Evolutionary conservation across 768 basidiomycete species (phyloP), one percentile per base, ranked within the genome.

Genomic region (Agrocybe praecox): DNA sequence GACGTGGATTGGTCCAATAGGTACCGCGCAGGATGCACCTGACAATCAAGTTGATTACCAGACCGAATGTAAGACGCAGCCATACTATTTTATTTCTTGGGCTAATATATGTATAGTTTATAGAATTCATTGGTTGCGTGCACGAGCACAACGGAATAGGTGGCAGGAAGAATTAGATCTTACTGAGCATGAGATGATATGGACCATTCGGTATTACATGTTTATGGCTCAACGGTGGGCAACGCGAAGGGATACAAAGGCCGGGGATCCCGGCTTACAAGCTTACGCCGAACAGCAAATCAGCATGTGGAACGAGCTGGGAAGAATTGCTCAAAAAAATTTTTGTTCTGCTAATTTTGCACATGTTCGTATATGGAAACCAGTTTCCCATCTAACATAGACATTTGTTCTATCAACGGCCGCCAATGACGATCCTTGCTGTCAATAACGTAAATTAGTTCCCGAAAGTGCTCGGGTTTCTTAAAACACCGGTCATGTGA

Each of bases 121-220:
- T 12, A 24, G 56, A 6, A 42, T 61, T 15, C 51, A 61, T 19
- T 61, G 59, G 59, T 36, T 61, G 12, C 26, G 52, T 33, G 59
- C 59, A 7, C 22, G 59, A 1, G 59, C 56, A 2, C 55, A 57
- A 19, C n/a, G 36, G 1, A 5, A 57, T 23, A 24, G 52, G 1
- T 61, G 59, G 59, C 0, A 2, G 21, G 59, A 61, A 23, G 59
- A 61, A 34, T 19, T 53, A 2, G 5, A 17, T 12, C 26, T 61
- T 1, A 46, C 43, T 0, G 15, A 51, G 18, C 10, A 57, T 22
- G 59, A 61, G 32, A 61, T 61, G 59, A 32, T 43, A 14, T 61
- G 59, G 59, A 57, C 56, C 3, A 23, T 26, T 1, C n/a, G 42
- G 1, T 52, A 26, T 45, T 52, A 42, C 22, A 26, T 44, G 1